phyloP scores from a whole-genome alignment of 2,329 filamentous ascomycete genomes.

The Alternaria sp. region DNA sequence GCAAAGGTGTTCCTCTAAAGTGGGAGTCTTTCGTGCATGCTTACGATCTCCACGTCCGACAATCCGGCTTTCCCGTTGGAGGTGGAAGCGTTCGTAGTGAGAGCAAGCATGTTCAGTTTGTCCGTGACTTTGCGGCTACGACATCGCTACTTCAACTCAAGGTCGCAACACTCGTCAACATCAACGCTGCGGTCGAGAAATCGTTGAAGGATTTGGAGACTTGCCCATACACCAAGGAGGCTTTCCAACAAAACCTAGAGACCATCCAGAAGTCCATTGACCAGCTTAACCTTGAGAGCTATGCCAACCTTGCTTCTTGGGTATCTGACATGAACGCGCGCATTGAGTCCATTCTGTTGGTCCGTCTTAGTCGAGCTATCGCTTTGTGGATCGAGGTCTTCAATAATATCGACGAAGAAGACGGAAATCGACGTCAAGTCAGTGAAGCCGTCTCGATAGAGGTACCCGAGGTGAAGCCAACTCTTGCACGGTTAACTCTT shows the following conservation, averaged over 20 bases:
- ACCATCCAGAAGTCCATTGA: conserved; percentile 92
- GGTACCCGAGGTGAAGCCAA: conserved; percentile 59
- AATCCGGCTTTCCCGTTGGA: conserved; percentile 66
- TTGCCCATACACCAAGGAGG: conserved; percentile 81
- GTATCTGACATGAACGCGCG: conserved; percentile 85
- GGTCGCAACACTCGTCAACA: conserved; percentile 78
- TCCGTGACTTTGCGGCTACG: conserved; percentile 88
- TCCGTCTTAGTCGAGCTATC: conserved; percentile 86
- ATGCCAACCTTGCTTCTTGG: conserved; percentile 91
- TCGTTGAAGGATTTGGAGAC: conserved; percentile 83
- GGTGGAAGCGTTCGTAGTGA: conserved; percentile 69
- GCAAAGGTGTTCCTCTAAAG: conserved; percentile 86
- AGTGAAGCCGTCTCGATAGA: conserved; percentile 56
- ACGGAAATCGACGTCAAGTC: conserved; percentile 36
- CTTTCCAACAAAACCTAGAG: conserved; percentile 83
- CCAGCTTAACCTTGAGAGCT: conserved; percentile 95
- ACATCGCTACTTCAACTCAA: conserved; percentile 91
- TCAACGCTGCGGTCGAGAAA: conserved; percentile 83
- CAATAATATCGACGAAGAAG: conserved; percentile 57
- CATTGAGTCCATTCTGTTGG: conserved; percentile 80
- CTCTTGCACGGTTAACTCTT: conserved; percentile 78
- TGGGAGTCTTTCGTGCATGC: conserved; percentile 99
- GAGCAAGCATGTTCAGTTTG: conserved; percentile 96
- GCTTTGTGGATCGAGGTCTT: conserved; percentile 89
- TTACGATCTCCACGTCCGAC: conserved; percentile 86